Base-by-base conservation (phyloP, 805 yeast genomes). In the Ogataea saltuana region DNA sequence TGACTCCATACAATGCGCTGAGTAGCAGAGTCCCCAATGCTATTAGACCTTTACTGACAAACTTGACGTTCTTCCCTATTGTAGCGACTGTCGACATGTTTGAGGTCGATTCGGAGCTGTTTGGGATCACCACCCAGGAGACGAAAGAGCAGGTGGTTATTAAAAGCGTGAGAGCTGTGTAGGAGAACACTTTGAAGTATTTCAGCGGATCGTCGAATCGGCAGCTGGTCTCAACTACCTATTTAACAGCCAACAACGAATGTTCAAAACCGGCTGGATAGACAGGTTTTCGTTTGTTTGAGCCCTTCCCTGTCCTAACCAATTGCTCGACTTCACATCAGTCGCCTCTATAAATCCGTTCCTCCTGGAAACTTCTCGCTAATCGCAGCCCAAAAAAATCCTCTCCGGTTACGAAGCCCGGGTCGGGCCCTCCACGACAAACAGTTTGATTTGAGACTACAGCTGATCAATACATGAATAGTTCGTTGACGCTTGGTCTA, bases 1-100 rank as follows among this genome's bases (percentile, higher is more conserved):
- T 39, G 2, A 86, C 86, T 45, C 96, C 96, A 55, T 85, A 86
- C 5, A 81, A 45, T 2, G 89, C 89, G 60, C 87, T 76, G 0
- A 80, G 65, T 12, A 78, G 60, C 31, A 85, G 64, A 22, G 82
- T 63, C 3, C 74, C 51, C 2, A 80, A 71, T 19, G 83, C 85
- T 6, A 80, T 60, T 1, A 74, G 55, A 1, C 83, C 74, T 61
- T 81, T 84, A 41, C 69, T 52, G 61, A 75, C 76, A 60, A 79
- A 85, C 54, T 78, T 76, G 36, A 74, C n/a, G 7, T 54, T 56
- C 33, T 64, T 64, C 8, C 61, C 53, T 6, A 65, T 7, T 6
- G 31, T 39, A 15, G 39, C 39, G 10, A 45, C 16, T 31, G 41
- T n/a, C 7, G 55, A 36, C 55, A 54, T 51, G n/a, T 47, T 18